Base-by-base conservation (phyloP, 176 grass and related monocot genomes). In the Neostapfia colusana region DNA sequence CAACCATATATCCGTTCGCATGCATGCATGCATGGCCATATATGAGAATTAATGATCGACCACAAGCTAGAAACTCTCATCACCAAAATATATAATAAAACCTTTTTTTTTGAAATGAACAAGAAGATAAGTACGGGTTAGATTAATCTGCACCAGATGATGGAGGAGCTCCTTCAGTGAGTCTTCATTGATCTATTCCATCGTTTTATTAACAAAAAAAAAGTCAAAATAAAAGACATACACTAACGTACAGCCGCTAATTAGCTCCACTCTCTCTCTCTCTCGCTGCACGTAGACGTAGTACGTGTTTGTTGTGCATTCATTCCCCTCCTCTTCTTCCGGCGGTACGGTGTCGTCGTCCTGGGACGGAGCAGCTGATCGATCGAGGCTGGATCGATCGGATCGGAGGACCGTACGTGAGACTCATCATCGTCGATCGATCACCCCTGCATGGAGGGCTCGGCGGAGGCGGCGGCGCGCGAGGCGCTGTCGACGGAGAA, bases 401-500 rank as follows among this genome's bases (percentile, higher is more conserved):
- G 45, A 48, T 48, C 13, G 45, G 13, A 8, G 17, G 17, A 51
- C 1, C 14, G 17, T 6, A 51, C 2, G 20, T 10, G 12, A 12
- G 42, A 44, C 11, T 40, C n/a, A 21, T 21, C 51, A 5, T 51
- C 48, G 7, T 21, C 18, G 1, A 51, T 54, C 51, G 39, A 45
- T 45, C 43, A 45, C 31, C 10, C 10, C 4, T 49, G 4, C 4
- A 67, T 75, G 72, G 81, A 55, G 14, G 5, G 12, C 1, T n/a
- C 8, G 70, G 63, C 8, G 70, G 70, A 64, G 50, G 69, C 44
- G 63, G 61, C 63, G 62, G 35, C 3, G 21, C 70, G 64, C 2
- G 90, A 89, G 77, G 58, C 27, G 69, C 53, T 74, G 18, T 93
- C 90, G 28, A 83, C 63, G 43, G 91, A 93, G 76, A 86, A 83